Conservation (phyloP, 768 basidiomycete species). For the Suillus cothurnatus region DNA sequence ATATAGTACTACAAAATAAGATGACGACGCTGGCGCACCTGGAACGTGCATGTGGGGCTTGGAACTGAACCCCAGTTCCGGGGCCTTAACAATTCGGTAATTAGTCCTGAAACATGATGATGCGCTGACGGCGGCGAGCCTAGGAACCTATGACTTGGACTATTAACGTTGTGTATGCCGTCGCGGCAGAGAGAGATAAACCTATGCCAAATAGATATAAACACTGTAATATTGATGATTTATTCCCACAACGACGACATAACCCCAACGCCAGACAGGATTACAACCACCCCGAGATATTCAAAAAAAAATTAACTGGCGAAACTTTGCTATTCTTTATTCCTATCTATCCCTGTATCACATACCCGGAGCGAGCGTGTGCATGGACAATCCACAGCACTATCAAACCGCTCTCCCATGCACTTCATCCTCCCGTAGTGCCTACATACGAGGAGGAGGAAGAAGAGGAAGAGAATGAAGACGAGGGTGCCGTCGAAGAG, state of each 20-base stretch:
- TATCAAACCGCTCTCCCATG: conserved; percentile 84
- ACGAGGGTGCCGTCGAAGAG: conserved; percentile 72
- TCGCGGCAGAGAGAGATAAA: conserved; percentile 1
- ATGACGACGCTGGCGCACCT: not conserved
- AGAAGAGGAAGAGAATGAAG: conserved; percentile 70
- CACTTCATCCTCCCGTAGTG: conserved; percentile 57
- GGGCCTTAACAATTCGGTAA: not conserved
- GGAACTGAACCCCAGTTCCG: not conserved
- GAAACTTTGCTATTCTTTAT: conserved; percentile 14
- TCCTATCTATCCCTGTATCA: conserved; percentile 8
- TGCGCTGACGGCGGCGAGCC: not conserved
- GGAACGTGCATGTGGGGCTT: no score
- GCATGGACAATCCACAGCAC: conserved; percentile 72
- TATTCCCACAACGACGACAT: conserved; percentile 11
- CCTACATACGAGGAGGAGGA: conserved; percentile 53
- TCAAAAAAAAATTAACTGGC: conserved; percentile 8
- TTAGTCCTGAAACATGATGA: not conserved
- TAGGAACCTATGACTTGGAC: not conserved
- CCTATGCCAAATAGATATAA: conserved; percentile 6
- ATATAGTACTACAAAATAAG: not conserved
- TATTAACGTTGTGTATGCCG: not conserved
- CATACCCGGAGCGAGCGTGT: conserved; percentile 11
- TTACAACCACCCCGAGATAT: conserved; percentile 12
- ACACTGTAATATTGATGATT: conserved; percentile 8
- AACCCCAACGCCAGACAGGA: conserved; percentile 5